Conservation (phyloP, 345 rosid genomes). For the Eucalyptus victrix region DNA sequence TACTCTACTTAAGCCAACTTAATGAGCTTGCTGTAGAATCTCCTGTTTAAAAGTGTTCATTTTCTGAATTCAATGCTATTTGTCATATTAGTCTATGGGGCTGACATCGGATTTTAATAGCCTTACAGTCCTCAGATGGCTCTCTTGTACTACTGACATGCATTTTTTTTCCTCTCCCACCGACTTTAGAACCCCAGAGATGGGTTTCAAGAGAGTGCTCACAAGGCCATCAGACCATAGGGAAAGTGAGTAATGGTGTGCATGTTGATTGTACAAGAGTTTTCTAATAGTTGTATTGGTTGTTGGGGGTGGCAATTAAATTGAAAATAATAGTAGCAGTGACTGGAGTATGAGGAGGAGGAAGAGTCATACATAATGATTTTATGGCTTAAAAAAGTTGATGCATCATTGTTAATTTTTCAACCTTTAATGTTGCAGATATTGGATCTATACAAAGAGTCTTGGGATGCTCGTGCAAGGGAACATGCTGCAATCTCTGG, state of each 20-base stretch:
- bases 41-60: neutral
- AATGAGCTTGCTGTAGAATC: neutral
- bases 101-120: neutral
- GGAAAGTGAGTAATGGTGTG: neutral
- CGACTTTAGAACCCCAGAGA: neutral
- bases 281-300: neutral
- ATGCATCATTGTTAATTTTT: neutral
- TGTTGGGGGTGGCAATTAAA: neutral
- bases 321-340: neutral
- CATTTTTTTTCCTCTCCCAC: neutral
- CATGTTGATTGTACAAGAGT: neutral
- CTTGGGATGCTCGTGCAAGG: slow-evolving; percentile 50
- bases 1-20: neutral
- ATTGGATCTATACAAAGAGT: slow-evolving; percentile 82
- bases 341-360: neutral
- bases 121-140: neutral
- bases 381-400: neutral
- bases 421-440: slow-evolving; percentile 28
- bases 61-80: neutral
- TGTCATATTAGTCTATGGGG: neutral
- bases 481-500: slow-evolving; percentile 68
- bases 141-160: neutral
- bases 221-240: neutral
- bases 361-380: neutral
- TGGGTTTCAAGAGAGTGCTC: neutral